Percentiles rank a stretch among this genome's conserved stretches.
phyloP scores from a whole-genome alignment of 2,329 filamentous ascomycete species.

The Colletotrichum tanaceti region DNA sequence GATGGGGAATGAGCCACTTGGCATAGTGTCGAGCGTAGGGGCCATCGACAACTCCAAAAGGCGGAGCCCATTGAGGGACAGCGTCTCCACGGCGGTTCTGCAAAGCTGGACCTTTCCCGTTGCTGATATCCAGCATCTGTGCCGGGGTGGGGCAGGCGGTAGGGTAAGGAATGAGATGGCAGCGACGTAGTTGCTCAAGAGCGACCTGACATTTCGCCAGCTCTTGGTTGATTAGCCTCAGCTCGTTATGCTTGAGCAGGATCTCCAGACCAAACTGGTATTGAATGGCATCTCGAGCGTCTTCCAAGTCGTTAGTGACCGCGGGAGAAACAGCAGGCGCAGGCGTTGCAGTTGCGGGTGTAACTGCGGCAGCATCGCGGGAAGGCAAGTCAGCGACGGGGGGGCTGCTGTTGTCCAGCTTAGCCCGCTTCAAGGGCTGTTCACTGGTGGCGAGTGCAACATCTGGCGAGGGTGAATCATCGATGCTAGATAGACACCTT shows the following conservation, averaged over 20 bases:
- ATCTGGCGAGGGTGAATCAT: conserved; percentile 44
- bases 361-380: conserved; percentile 35
- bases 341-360: conserved; percentile 25
- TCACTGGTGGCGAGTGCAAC: conserved; percentile 45
- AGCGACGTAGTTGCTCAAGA: conserved; percentile 92
- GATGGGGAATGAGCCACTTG: conserved; percentile 92
- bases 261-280: conserved; percentile 93
- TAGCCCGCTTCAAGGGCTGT: conserved; percentile 55
- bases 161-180: conserved; percentile 91
- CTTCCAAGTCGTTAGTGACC: conserved; percentile 55
- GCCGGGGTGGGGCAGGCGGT: conserved; percentile 74
- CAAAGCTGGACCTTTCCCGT: conserved; percentile 79
- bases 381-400: conserved; percentile 24
- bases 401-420: conserved; percentile 43
- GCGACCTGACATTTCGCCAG: conserved; percentile 94
- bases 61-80: conserved; percentile 81
- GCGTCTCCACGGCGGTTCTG: conserved; percentile 70
- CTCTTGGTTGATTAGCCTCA: conserved; percentile 95
- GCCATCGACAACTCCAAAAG: conserved; percentile 91
- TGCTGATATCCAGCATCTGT: conserved; percentile 76
- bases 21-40: conserved; percentile 95
- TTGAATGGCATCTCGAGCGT: conserved; percentile 78
- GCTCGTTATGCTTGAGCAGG: conserved; percentile 91
- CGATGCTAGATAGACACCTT: conserved; percentile 53
- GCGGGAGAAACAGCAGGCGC: conserved; percentile 31